Evolutionary conservation across 2,329 filamentous ascomycete species (phyloP), one percentile per base, ranked within the genome.

Genomic region (Colletotrichum gloeosporioides): DNA sequence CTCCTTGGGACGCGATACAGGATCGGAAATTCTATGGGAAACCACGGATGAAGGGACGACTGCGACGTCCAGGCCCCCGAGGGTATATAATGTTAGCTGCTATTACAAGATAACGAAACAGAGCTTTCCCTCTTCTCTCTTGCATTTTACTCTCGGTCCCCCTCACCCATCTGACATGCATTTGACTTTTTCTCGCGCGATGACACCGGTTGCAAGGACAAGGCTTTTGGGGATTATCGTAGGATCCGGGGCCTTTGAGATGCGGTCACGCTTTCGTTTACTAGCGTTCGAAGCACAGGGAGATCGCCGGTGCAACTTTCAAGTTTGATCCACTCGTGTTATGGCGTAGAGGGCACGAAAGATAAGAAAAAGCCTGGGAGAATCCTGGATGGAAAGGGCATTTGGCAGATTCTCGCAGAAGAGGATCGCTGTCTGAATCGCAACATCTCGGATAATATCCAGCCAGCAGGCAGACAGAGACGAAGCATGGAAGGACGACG

Each of bases 81-180:
- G 70, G 65, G 71, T 66, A 76, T 69, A 76, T 76, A 74, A 65
- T 74, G 71, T 31, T 66, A 74, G 74, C 74, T 74, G 59, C 29
- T 74, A 74, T 69, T 66, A 53, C 70, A 74, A 39, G 25, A 74
- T 61, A 66, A 74, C 64, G 36, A 76, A 73, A 53, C 49, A 69
- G 49, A 69, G 59, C 70, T 65, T 27, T 59, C 32, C 44, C 39
- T 59, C 64, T 59, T 53, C 70, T 69, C 67, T 68, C 49, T 49
- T n/a, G 8, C 27, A 53, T n/a, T 31, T 62, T 7, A 32, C 39
- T 55, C n/a, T 27, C 12, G 12, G 8, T 27, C 12, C 49, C 22
- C 71, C 31, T 32, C n/a, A 31, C 34, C 31, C 13, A 34, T 76
- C 74, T 74, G 65, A 69, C 71, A 74, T 74, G 71, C 71, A 69